These are phyloP conservation scores for Lodderomyces orthopsilosis DNA, from an alignment of 1,139 yeast genomes.

Conservation along the genomic window DNA sequence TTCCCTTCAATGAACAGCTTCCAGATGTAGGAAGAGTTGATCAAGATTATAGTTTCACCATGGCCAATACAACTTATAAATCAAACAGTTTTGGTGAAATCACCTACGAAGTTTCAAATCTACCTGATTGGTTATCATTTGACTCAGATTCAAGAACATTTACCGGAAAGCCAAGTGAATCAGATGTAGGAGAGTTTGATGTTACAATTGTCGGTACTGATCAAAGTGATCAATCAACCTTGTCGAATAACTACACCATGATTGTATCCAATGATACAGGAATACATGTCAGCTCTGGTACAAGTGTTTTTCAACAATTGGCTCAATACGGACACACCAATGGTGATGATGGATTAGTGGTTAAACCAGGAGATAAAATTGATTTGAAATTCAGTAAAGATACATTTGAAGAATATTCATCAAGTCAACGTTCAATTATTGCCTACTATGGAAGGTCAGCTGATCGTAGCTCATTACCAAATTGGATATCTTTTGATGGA, in stretches of 20 bases:
- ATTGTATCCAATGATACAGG: constrained; percentile 58
- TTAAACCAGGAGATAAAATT: constrained; percentile 67
- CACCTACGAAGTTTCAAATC: constrained; percentile 50
- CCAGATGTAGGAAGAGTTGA: constrained; percentile 84
- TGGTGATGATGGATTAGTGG: constrained; percentile 70
- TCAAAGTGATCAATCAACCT: constrained; percentile 40
- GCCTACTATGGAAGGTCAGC: constrained; percentile 83
- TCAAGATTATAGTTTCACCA: constrained; percentile 59
- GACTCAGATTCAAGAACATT: constrained; percentile 61
- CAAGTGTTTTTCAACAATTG: constrained; percentile 48
- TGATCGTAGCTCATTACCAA: constrained; percentile 85
- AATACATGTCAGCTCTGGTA: constrained; percentile 37
- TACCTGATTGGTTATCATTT: constrained; percentile 79
- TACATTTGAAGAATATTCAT: constrained; percentile 49
- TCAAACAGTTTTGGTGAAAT: constrained; percentile 44
- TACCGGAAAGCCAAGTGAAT: constrained; percentile 66
- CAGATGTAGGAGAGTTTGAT: constrained; percentile 42
- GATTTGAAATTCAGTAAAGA: constrained; percentile 57
- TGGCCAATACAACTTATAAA: constrained; percentile 70
- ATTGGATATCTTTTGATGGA: constrained; percentile 75
- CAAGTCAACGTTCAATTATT: constrained; percentile 46
- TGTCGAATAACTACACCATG: constrained; percentile 51
- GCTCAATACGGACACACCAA: constrained; percentile 63
- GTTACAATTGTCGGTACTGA: constrained; percentile 67
- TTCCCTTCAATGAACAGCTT: constrained; percentile 76